These are phyloP conservation scores for Lepidium aucheri DNA, from an alignment of 345 rosid genomes.

Conservation along the genomic window DNA sequence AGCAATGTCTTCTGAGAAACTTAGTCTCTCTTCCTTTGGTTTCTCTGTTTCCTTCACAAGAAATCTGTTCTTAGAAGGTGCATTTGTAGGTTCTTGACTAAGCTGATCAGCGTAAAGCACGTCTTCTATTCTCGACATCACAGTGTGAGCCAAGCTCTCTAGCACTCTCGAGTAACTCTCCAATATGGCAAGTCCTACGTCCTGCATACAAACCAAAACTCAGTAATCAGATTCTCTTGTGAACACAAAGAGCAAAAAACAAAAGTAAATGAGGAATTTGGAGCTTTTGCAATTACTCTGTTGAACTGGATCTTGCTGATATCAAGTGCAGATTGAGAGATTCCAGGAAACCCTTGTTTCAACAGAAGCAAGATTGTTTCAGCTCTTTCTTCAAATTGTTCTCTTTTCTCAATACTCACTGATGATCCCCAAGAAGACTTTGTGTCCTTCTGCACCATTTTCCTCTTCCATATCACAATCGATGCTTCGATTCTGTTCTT, in stretches of 20 bases:
- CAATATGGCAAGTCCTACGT: conserved; percentile 72
- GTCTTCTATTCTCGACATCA: conserved; percentile 70
- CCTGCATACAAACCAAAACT: conserved; percentile 32
- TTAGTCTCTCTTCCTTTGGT: conserved; percentile 17
- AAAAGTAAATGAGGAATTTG: not conserved
- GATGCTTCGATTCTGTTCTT: conserved; percentile 92
- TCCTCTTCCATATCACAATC: conserved; percentile 77
- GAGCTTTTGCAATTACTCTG: conserved; percentile 5
- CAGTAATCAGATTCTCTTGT: not conserved
- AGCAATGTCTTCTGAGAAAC: conserved; percentile 20
- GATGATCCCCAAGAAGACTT: conserved; percentile 86
- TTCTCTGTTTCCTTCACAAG: conserved; percentile 11
- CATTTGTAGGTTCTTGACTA: conserved; percentile 46
- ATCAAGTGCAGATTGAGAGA: conserved; percentile 77
- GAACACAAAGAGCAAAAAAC: not conserved
- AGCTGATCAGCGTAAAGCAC: conserved; percentile 58
- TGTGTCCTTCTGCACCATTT: conserved; percentile 71
- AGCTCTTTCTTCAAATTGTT: conserved; percentile 84
- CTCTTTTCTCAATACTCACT: conserved; percentile 81
- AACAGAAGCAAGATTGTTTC: conserved; percentile 68
- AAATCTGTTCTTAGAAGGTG: conserved; percentile 28
- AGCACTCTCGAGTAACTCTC: conserved; percentile 86
- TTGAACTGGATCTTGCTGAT: conserved; percentile 75
- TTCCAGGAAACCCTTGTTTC: conserved; percentile 73
- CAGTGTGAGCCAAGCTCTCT: conserved; percentile 79